Evolutionary conservation across 2,329 filamentous ascomycete species (phyloP), one percentile per base, ranked within the genome.

Genomic region (Cladophialophora chaetospira): DNA sequence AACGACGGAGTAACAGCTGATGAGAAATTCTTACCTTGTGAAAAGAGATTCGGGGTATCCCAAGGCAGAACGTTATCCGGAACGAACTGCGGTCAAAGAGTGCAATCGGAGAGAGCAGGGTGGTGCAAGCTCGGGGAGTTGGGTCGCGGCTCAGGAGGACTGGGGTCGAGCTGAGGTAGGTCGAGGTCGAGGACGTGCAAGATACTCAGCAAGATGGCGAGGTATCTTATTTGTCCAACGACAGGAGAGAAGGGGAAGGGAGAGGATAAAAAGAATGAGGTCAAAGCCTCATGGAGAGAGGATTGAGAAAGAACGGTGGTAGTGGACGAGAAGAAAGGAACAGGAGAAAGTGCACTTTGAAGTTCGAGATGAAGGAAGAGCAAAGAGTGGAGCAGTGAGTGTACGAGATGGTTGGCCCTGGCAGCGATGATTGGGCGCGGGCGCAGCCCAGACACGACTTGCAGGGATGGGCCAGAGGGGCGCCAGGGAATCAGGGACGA

Each of bases 21-120:
- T 19, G 35, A 28, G 36, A 51, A 25, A 9, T 28, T 29, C 48
- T 51, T 51, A 51, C 48, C 48, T 51, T 13, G 36, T 51, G 21
- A 13, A 47, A 31, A 42, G n/a, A 29, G 48, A 51, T n/a, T 9
- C 11, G 35, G 17, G 46, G 19, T 28, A 15, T 49, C 53, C 55
- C 55, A 44, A 52, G 48, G 52, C 57, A 62, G 63, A 51, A 57
- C 56, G 63, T 53, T 65, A 55, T 55, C 63, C 62, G 62, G 63
- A 64, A 63, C 53, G 60, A 56, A 51, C 49, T 52, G 45, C 52
- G 44, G 43, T 51, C 50, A 61, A 61, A 53, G 58, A 63, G 42
- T 60, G 62, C 56, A 61, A 42, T 44, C 47, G 38, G 21, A n/a
- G 42, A 25, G 48, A 56, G 51, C 46, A 35, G 45, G 47, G 43